phyloP scores from a whole-genome alignment of 371 early-diverging fungal genomes.

The Syncephalastrum racemosum region DNA sequence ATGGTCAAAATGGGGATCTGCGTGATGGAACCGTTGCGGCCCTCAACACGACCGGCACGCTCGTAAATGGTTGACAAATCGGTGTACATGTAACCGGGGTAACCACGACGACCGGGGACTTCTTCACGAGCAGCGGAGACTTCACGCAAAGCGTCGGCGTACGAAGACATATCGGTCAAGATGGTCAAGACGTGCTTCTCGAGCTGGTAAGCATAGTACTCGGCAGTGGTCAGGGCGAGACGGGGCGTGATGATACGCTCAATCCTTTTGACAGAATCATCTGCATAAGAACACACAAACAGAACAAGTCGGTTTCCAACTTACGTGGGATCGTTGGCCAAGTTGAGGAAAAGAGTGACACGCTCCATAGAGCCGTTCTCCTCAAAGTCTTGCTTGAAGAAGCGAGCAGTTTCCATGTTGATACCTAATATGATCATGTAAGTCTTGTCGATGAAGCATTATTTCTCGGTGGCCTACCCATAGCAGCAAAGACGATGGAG shows the following conservation, averaged over 20 bases:
- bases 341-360: constrained; percentile 98
- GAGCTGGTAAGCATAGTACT: constrained; percentile 99
- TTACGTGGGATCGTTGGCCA: constrained; percentile 99
- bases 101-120: constrained; percentile 99
- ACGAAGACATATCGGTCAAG: constrained; percentile 99
- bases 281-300: background rate
- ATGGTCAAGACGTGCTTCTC: constrained; percentile 99
- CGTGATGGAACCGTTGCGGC: constrained; percentile 99
- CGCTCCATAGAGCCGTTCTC: constrained; percentile 99
- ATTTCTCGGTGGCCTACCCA: constrained; percentile 68
- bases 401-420: constrained; percentile 99
- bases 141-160: constrained; percentile 99
- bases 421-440: constrained; percentile 44
- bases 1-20: constrained; percentile 99
- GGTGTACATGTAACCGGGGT: constrained; percentile 99
- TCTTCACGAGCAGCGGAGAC: constrained; percentile 99
- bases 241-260: constrained; percentile 99
- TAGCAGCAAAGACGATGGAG: constrained; percentile 99
- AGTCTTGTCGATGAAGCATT: too few relatives aligned
- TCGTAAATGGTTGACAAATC: constrained; percentile 99
- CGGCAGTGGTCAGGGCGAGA: constrained; percentile 99
- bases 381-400: constrained; percentile 99
- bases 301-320: constrained; percentile 14
- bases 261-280: constrained; percentile 58
- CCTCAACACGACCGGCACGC: constrained; percentile 99